Base-by-base conservation (phyloP, 2,329 filamentous ascomycete genomes). In the Sclerotinia spermophila region DNA sequence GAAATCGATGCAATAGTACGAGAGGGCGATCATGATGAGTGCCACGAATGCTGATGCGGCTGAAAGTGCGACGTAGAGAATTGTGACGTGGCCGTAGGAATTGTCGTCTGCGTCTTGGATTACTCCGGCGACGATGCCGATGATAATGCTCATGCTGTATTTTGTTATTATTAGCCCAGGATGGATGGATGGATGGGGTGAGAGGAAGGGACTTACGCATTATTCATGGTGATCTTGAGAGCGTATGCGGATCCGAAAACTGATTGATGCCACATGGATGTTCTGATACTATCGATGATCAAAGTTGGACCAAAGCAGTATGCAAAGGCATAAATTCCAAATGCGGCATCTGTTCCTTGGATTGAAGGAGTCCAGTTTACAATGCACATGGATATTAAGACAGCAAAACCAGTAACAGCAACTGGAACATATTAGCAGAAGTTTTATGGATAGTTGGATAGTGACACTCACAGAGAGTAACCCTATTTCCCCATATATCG, bases 141-240 rank as follows among this genome's bases (percentile, higher is more conserved):
- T 81, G 67, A 89, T 86, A 71, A 89, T 88, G 71, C 82, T 87
- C 85, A 89, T 89, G 42, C 83, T 84, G 77, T 11, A 21, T n/a
- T 24, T 5, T 40, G 10, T 53, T 27, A 53, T 13, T 27, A 17
- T 64, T 56, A 75, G 30, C n/a, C 5, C 11, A n/a, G 17, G 2
- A 24, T n/a, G 7, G 5, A 5, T 27, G 17, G 33, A 17, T 21
- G 17, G 17, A 40, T 6, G 4, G 17, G 19, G 2, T 11, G 15
- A 15, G 10, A 30, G 19, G 15, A 24, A 10, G 4, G 11, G 10
- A 21, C 58, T 44, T n/a, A 83, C 82, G 82, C 80, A 69, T 90
- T 90, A 76, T 89, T 89, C 76, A 89, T 86, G 33, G 85, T 85
- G 48, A 89, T 84, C 71, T 90, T 90, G 70, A 89, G 78, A 1